phyloP scores from a whole-genome alignment of 2,329 filamentous ascomycete genomes.

The Emergomyces orientalis region DNA sequence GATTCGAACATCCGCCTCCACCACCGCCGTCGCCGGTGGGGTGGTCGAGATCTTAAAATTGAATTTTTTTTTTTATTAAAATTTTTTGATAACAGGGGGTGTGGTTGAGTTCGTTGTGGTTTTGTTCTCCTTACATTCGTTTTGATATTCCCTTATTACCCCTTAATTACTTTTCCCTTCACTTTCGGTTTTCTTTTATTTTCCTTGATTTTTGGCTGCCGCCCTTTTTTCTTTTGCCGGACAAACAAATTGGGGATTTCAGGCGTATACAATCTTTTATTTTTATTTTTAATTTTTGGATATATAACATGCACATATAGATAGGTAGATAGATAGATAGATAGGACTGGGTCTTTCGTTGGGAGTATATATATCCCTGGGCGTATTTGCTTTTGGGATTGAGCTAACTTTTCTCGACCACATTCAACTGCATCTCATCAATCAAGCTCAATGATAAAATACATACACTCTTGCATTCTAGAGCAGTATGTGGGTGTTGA shows the following conservation, averaged over 20 bases:
- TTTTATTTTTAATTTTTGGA: not conserved
- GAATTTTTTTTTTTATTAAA: not conserved
- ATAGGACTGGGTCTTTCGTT: not conserved
- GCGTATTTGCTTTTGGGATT: not conserved
- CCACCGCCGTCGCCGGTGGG: constrained; percentile 5
- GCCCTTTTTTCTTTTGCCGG: not conserved
- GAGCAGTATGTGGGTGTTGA: too few species aligned
- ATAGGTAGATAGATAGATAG: not conserved
- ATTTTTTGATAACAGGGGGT: too few species aligned
- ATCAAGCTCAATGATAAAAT: too few species aligned
- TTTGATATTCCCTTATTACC: not conserved
- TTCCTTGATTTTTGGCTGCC: not conserved
- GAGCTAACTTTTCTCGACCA: too few species aligned
- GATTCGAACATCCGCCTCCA: constrained; percentile 3
- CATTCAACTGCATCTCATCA: too few species aligned
- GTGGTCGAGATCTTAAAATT: not conserved
- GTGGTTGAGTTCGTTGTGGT: not conserved
- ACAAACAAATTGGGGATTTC: not conserved
- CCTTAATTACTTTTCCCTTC: not conserved
- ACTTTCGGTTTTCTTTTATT: not conserved
- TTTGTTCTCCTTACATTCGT: not conserved
- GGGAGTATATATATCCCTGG: not conserved
- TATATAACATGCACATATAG: not conserved
- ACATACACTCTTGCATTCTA: too few species aligned
- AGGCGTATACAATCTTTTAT: not conserved